Evolutionary conservation across 2,329 filamentous ascomycete species (phyloP), one percentile per base, ranked within the genome.

Genomic region (Cylindrodendrum hubeiense): DNA sequence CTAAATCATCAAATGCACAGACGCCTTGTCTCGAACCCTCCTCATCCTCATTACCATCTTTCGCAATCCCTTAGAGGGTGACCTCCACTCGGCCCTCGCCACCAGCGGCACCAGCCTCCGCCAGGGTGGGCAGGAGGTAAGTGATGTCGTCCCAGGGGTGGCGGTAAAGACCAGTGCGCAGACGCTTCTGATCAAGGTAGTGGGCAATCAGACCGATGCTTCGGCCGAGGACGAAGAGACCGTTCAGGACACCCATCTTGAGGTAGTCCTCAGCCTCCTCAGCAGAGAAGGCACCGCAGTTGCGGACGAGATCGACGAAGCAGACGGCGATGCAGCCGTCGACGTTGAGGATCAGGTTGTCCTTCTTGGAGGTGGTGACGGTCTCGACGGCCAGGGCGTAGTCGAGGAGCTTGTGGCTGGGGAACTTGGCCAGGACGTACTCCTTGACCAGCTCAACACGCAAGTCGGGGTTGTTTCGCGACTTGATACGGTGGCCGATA

Each of bases 381-480:
- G 93, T 93, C 90, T 99, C 96, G 74, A 99, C 96, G 50, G 96
- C 96, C 79, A 99, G 90, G 73, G 96, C 96, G 82, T 98, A 99
- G 86, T 99, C 96, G 80, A 99, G 94, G 80, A 98, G 91, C 90
- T 98, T 98, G 89, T 93, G 94, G 86, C 86, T 95, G 75, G 96
- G 94, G 92, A 99, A 99, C 86, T 96, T 94, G 87, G 95, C 93
- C 84, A 95, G 89, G 79, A 97, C 96, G 83, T 96, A 99, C 85
- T 99, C 95, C 89, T 98, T 99, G 79, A 99, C 96, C 65, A 99
- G 92, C 87, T 98, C 95, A 75, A 99, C 96, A 89, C 96, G 96
- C 75, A 99, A 91, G 90, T 99, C 96, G 69, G 96, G 96, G 91
- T 99, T 99, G 90, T 98, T 98, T 78, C 96, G 93, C 73, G 96